A percentile compares a stretch with the other conserved stretches of the same genome.
Conservation (phyloP, 73 alveolate genomes). For the Uronychia setigera region DNA sequence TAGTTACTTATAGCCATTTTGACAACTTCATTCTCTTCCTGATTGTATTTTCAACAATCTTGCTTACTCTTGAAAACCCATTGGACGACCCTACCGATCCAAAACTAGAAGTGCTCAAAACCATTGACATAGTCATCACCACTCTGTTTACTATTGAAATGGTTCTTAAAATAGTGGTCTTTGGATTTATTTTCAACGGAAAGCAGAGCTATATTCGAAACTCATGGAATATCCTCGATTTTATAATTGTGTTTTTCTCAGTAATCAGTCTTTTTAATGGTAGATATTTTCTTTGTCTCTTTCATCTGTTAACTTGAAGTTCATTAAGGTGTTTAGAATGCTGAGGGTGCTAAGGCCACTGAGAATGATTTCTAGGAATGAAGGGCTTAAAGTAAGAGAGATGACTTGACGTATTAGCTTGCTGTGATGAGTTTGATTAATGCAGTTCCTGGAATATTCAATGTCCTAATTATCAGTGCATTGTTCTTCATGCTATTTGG, state of each 20-base stretch:
- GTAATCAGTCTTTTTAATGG: slow-evolving; percentile 80
- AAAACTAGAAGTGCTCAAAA: slow-evolving; percentile 10
- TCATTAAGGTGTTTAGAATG: slow-evolving; percentile 60
- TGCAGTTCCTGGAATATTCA: slow-evolving; percentile 63
- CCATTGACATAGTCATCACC: slow-evolving; percentile 74
- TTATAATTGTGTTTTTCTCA: slow-evolving; percentile 91
- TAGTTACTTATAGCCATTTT: slow-evolving; percentile 80
- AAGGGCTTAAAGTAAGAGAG: slow-evolving; percentile 53
- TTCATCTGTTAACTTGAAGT: slow-evolving; percentile 6
- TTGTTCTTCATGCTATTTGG: slow-evolving; percentile 73
- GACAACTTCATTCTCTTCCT: slow-evolving; percentile 80
- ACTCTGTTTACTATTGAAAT: slow-evolving; percentile 79
- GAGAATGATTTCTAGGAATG: slow-evolving; percentile 59
- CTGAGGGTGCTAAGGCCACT: slow-evolving; percentile 71
- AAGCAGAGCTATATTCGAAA: slow-evolving; percentile 82
- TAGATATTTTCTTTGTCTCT: slow-evolving; percentile 76
- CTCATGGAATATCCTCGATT: slow-evolving; percentile 94
- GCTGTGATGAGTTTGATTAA: slow-evolving; percentile 52
- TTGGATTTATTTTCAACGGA: slow-evolving; percentile 90
- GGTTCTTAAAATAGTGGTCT: slow-evolving; percentile 76
- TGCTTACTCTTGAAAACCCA: slow-evolving; percentile 70
- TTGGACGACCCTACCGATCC: slow-evolving; percentile 61
- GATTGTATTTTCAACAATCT: slow-evolving; percentile 69
- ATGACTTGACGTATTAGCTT: not conserved
- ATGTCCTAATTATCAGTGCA: slow-evolving; percentile 62